A percentile compares a stretch with the other conserved stretches of the same genome.
Evolutionary conservation across 345 rosid species (phyloP).

Genomic region (Sisymbrium altissimum): DNA sequence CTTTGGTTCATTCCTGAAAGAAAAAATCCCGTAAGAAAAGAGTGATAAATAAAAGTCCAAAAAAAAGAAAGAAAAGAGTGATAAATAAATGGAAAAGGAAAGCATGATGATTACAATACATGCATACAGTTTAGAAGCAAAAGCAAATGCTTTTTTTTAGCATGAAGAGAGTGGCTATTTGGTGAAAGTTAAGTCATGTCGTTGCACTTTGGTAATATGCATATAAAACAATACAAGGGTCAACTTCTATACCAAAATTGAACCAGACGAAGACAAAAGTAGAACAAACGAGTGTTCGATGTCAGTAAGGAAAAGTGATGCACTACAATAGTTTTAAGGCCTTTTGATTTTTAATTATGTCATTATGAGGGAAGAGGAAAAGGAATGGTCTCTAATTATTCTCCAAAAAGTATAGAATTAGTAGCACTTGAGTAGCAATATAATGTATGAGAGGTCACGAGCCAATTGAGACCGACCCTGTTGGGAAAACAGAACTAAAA

Average conservation of each 20-base stretch:
- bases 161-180: conserved; percentile 26
- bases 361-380: conserved; percentile 23
- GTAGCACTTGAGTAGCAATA: conserved; percentile 22
- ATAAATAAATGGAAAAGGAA: conserved; percentile 18
- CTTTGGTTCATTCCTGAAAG: conserved; percentile 2
- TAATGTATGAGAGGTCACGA: conserved; percentile 19
- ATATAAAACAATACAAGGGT: conserved; percentile 33
- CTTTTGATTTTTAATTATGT: conserved; percentile 14
- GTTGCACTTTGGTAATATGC: conserved; percentile 8
- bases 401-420: neutral
- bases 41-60: conserved; percentile 10
- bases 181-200: conserved; percentile 27
- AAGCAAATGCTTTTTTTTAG: conserved; percentile 17
- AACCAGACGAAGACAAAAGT: conserved; percentile 34
- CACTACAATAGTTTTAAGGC: neutral
- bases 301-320: conserved; percentile 26
- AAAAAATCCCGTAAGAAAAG: neutral
- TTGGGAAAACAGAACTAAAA: too few relatives aligned
- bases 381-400: conserved; percentile 28
- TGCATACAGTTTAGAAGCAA: neutral
- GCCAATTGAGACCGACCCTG: conserved; percentile 14
- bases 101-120: conserved; percentile 27
- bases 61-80: neutral
- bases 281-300: conserved; percentile 21
- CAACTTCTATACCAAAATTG: conserved; percentile 27